Conservation (phyloP, 2,329 filamentous ascomycete species). For the Fusarium duplospermum region DNA sequence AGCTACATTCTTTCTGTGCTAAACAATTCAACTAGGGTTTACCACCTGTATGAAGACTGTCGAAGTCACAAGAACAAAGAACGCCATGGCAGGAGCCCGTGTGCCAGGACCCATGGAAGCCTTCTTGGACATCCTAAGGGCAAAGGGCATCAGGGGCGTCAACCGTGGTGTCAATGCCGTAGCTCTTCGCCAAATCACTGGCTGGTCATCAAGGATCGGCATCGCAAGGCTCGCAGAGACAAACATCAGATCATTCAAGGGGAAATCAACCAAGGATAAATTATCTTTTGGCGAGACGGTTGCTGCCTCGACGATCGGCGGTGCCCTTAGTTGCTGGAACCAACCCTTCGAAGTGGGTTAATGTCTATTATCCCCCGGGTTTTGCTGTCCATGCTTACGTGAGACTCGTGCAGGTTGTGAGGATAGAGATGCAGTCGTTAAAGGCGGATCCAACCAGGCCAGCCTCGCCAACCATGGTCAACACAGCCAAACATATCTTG, state of each 20-base stretch:
- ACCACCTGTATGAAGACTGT: slow-evolving; percentile 23
- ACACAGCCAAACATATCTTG: not conserved
- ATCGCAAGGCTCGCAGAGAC: slow-evolving; percentile 16
- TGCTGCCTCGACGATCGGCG: slow-evolving; percentile 1
- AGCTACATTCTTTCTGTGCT: not conserved
- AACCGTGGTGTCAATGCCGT: slow-evolving; percentile 19
- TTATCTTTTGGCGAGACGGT: slow-evolving; percentile 11
- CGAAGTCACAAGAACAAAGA: slow-evolving; percentile 16
- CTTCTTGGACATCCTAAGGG: slow-evolving; percentile 9
- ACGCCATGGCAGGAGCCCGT: not conserved
- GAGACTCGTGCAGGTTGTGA: not conserved
- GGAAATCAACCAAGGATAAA: not conserved
- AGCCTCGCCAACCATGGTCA: not conserved
- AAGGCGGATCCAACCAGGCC: slow-evolving; percentile 11
- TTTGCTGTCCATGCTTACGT: not conserved
- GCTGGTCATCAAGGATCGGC: slow-evolving; percentile 21
- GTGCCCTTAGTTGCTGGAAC: not conserved
- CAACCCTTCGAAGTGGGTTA: not conserved
- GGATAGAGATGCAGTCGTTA: slow-evolving; percentile 25
- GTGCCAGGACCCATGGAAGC: slow-evolving; percentile 20
- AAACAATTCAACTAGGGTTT: not conserved
- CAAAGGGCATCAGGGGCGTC: slow-evolving; percentile 16
- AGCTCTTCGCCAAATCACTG: slow-evolving; percentile 14
- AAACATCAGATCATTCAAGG: not conserved
- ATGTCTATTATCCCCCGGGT: not conserved